Evolutionary conservation across 495 filamentous ascomycete genomes (phyloP).

Genomic region (Massariosphaeria phaeospora): DNA sequence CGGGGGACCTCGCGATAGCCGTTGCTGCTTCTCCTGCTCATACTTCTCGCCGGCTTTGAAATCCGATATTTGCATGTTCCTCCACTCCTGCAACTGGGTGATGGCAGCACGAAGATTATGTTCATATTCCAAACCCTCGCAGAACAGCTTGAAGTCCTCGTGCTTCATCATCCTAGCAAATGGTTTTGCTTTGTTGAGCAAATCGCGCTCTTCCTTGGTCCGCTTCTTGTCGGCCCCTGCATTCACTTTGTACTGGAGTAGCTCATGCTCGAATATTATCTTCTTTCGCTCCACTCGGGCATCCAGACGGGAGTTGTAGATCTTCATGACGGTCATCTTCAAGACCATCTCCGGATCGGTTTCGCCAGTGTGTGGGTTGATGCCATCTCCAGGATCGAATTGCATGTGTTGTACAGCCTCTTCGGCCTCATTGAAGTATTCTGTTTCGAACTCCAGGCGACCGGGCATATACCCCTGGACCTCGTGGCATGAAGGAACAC

Average conservation of each 20-base stretch:
- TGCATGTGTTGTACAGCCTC: constrained; percentile 98
- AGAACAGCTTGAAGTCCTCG: constrained; percentile 80
- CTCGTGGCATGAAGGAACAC: constrained; percentile 91
- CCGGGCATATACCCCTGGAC: constrained; percentile 99
- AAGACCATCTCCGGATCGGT: constrained; percentile 91
- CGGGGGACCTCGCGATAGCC: constrained; percentile 64
- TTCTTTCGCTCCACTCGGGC: constrained; percentile 93
- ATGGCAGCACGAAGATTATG: constrained; percentile 88
- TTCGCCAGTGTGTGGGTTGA: constrained; percentile 74
- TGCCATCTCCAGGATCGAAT: constrained; percentile 91
- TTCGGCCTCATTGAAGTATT: constrained; percentile 96
- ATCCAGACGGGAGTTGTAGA: constrained; percentile 91
- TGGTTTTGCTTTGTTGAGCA: constrained; percentile 88
- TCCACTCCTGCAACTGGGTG: constrained; percentile 88
- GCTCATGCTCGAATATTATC: constrained; percentile 88
- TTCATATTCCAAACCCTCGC: constrained; percentile 78
- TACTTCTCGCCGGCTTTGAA: constrained; percentile 87
- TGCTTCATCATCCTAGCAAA: constrained; percentile 96
- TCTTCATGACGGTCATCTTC: constrained; percentile 97
- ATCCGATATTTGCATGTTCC: constrained; percentile 73
- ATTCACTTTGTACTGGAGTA: constrained; percentile 90
- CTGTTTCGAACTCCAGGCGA: constrained; percentile 93
- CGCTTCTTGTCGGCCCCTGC: constrained; percentile 85
- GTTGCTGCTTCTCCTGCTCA: constrained; percentile 78
- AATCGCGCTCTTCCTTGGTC: constrained; percentile 86